Evolutionary conservation across 257 asterid species (phyloP).

Genomic region (Forsythia suspensa): DNA sequence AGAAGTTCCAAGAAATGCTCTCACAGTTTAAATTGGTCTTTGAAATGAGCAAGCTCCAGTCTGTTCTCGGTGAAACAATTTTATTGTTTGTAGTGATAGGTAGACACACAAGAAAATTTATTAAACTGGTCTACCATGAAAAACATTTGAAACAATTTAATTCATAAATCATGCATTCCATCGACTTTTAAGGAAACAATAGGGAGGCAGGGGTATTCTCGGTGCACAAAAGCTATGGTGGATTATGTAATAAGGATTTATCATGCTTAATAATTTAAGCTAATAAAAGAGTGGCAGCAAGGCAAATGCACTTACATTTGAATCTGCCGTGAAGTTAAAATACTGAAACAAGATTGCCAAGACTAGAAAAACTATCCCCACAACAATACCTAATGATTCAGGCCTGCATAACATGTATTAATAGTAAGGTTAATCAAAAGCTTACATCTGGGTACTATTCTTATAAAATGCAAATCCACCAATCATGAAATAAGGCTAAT

Average conservation of each 20-base stretch:
- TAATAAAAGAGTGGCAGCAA: constrained; percentile 1
- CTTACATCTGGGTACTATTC: neutral
- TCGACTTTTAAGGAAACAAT: neutral
- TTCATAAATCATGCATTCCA: neutral
- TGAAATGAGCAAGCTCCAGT: neutral
- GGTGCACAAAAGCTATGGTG: neutral
- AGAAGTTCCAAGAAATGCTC: neutral
- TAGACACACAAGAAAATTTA: neutral
- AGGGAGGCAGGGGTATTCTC: neutral
- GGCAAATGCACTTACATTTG: constrained; percentile 39
- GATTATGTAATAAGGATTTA: constrained; percentile 3
- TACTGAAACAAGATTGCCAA: constrained; percentile 77
- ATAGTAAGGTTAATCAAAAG: constrained; percentile 6
- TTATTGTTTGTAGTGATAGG: neutral
- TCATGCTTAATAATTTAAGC: neutral
- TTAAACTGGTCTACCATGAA: neutral
- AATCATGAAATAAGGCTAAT: neutral
- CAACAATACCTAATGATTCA: constrained; percentile 87
- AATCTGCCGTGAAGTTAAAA: constrained; percentile 72
- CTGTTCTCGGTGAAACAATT: neutral
- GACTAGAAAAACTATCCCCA: constrained; percentile 77
- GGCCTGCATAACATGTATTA: constrained; percentile 60
- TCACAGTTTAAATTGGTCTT: neutral
- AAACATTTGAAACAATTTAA: neutral
- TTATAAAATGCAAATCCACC: neutral